Conservation (phyloP, 306 rosid genomes). For the Corylus avellana region DNA sequence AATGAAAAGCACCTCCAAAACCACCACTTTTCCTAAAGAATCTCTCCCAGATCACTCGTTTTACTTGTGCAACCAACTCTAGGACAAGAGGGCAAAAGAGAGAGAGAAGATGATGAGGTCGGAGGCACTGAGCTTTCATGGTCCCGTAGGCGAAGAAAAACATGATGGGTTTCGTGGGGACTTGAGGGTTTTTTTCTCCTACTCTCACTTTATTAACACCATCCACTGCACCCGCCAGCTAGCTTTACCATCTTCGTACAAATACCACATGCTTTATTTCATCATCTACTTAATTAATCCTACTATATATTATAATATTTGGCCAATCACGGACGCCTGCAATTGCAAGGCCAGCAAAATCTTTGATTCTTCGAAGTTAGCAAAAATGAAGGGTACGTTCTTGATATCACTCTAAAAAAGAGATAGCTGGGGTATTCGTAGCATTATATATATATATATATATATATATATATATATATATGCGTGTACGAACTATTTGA, state of each 20-base stretch:
- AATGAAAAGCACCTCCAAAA: conserved; percentile 45
- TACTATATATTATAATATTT: too few relatives aligned
- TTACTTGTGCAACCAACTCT: conserved; percentile 47
- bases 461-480: too few relatives aligned
- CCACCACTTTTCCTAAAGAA: conserved; percentile 33
- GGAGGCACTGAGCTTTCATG: conserved; percentile 64
- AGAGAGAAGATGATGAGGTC: conserved; percentile 52
- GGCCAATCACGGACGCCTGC: too few relatives aligned
- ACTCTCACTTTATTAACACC: neutral
- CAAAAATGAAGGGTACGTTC: too few relatives aligned
- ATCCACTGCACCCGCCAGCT: neutral
- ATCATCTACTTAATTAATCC: too few relatives aligned
- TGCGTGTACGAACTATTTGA: too few relatives aligned
- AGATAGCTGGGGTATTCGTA: too few relatives aligned
- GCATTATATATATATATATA: too few relatives aligned
- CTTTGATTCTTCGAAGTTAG: too few relatives aligned
- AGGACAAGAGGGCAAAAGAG: conserved; percentile 34
- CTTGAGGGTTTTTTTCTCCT: neutral
- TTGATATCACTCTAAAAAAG: too few relatives aligned
- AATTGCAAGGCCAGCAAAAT: too few relatives aligned
- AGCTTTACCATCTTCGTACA: neutral
- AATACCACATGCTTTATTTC: neutral
- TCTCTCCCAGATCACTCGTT: conserved; percentile 22
- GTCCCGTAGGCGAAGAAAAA: conserved; percentile 29
- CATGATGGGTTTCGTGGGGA: conserved; percentile 19